These are phyloP conservation scores for Thraustotheca clavata DNA, from an alignment of 352 stramenopile genomes.

Conservation along the genomic window DNA sequence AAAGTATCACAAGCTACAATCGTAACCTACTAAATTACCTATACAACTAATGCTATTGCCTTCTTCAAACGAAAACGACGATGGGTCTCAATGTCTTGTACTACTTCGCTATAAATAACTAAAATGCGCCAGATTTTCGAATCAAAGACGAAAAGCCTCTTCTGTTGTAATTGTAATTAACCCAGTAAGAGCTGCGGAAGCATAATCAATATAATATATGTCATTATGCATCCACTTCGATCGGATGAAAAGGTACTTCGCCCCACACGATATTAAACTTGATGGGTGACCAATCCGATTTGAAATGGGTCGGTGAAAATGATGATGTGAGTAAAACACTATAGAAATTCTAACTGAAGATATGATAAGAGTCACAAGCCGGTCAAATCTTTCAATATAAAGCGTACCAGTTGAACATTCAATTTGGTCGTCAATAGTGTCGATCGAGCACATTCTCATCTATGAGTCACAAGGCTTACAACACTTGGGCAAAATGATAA, in stretches of 20 bases:
- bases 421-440: neutral
- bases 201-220: slow-evolving; percentile 6
- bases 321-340: no score
- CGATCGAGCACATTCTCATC: neutral
- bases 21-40: no score
- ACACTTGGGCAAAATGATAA: neutral
- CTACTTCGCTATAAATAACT: no score
- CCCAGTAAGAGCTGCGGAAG: neutral
- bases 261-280: slow-evolving; percentile 4
- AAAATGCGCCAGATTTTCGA: no score
- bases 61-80: no score
- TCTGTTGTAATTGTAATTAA: neutral
- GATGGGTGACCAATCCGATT: no score
- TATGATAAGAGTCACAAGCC: no score
- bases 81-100: no score
- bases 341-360: no score
- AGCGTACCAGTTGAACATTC: neutral
- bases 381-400: neutral
- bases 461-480: neutral
- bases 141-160: no score
- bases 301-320: no score
- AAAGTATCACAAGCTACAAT: slow-evolving; percentile 99
- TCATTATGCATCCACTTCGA: neutral
- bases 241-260: slow-evolving; percentile 6
- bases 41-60: no score